Evolutionary conservation across 2,329 filamentous ascomycete species (phyloP).

Genomic region (Aureobasidium sp.): DNA sequence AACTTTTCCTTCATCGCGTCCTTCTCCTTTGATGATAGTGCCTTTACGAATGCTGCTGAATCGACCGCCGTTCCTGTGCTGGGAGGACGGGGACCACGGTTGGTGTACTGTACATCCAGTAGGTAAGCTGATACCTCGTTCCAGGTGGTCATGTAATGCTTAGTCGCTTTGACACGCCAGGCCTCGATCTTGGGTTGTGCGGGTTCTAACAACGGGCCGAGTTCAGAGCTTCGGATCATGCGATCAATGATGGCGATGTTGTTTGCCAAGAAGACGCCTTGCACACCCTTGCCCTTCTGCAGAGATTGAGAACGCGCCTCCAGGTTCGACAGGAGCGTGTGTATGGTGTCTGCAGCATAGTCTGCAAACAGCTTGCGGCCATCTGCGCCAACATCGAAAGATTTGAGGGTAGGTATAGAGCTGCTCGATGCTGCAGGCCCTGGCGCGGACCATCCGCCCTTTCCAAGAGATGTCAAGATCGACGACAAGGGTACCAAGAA

Average conservation of each 20-base stretch:
- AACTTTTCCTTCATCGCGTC: constrained; percentile 97
- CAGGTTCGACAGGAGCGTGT: constrained; percentile 65
- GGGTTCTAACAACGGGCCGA: constrained; percentile 55
- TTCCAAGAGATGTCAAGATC: constrained; percentile 84
- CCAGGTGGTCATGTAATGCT: constrained; percentile 78
- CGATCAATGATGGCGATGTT: constrained; percentile 76
- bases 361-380: constrained; percentile 80
- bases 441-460: constrained; percentile 67
- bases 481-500: constrained; percentile 81
- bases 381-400: constrained; percentile 83
- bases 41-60: constrained; percentile 75
- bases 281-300: constrained; percentile 67
- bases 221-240: constrained; percentile 72
- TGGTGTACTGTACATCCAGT: constrained; percentile 88
- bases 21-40: constrained; percentile 79
- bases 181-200: constrained; percentile 60
- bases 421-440: constrained; percentile 51
- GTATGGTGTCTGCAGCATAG: constrained; percentile 84
- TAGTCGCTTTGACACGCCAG: constrained; percentile 81
- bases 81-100: constrained; percentile 60
- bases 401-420: constrained; percentile 60
- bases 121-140: constrained; percentile 78
- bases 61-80: constrained; percentile 61
- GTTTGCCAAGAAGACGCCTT: constrained; percentile 88
- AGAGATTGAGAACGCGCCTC: constrained; percentile 65